phyloP scores from a whole-genome alignment of 768 basidiomycete species.

The Rhodotorula babjevae region DNA sequence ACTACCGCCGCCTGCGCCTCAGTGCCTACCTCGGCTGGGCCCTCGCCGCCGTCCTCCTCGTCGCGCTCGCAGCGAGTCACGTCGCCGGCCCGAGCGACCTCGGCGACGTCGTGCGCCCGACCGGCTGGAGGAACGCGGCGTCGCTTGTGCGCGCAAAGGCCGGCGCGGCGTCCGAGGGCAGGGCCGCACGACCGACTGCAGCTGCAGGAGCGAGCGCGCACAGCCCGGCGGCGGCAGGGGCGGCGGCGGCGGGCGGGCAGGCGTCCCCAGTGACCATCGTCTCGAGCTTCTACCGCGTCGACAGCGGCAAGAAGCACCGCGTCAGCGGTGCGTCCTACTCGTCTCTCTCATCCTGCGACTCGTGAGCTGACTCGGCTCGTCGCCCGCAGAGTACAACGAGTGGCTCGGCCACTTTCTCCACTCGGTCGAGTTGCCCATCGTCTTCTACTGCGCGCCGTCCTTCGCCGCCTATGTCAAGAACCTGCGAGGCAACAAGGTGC shows the following conservation, averaged over 20 bases:
- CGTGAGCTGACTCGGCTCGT: not conserved
- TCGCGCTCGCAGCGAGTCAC: slow-evolving; percentile 11
- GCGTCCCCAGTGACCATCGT: slow-evolving; percentile 34
- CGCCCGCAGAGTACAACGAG: slow-evolving; percentile 32
- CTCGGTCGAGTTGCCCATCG: slow-evolving; percentile 38
- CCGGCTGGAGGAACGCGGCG: not conserved
- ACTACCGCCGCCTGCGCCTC: slow-evolving; percentile 10
- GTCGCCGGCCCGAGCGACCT: not conserved
- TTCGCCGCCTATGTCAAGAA: slow-evolving; percentile 19
- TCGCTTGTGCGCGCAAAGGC: not conserved
- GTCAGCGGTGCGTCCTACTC: slow-evolving; percentile 28
- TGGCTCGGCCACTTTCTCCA: slow-evolving; percentile 39
- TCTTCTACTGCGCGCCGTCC: slow-evolving; percentile 40
- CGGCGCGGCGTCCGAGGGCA: not conserved
- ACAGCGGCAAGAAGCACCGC: slow-evolving; percentile 38
- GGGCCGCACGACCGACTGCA: not conserved
- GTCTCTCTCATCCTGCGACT: fast-evolving
- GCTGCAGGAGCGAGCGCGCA: not conserved
- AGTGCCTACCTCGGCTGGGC: slow-evolving; percentile 24
- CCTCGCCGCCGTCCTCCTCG: slow-evolving; percentile 13
- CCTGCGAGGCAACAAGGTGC: slow-evolving; percentile 39
- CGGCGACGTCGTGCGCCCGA: not conserved
- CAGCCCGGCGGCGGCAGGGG: not conserved
- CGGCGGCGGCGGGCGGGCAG: not conserved
- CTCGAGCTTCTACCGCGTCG: slow-evolving; percentile 39